A percentile compares a stretch with the other conserved stretches of the same genome.
phyloP scores from a whole-genome alignment of 2,329 filamentous ascomycete species.

The Diaporthe ampelina region DNA sequence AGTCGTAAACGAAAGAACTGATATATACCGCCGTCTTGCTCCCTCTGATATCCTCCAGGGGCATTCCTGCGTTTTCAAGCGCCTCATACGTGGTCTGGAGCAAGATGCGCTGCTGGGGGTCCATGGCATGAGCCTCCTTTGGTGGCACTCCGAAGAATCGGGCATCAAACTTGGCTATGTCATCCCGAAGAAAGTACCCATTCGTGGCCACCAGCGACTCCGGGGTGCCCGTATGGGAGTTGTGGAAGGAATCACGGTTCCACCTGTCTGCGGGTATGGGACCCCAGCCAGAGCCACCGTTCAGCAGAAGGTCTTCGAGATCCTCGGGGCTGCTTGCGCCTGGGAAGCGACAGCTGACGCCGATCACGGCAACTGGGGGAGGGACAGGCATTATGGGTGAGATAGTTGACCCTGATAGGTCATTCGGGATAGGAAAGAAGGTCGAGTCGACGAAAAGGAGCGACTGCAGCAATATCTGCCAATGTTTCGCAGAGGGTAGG shows the following conservation, averaged over 20 bases:
- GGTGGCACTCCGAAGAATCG: constrained; percentile 40
- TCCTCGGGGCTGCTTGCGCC: constrained; percentile 48
- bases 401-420: neutral
- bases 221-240: constrained; percentile 51
- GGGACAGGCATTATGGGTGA: neutral
- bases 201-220: constrained; percentile 50
- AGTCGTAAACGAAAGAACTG: constrained; percentile 47
- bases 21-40: constrained; percentile 51
- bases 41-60: constrained; percentile 48
- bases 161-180: constrained; percentile 50
- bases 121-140: constrained; percentile 38
- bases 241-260: constrained; percentile 51
- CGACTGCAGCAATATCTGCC: neutral
- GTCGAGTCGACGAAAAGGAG: neutral
- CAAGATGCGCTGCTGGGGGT: constrained; percentile 50
- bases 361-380: constrained; percentile 19
- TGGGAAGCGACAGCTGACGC: constrained; percentile 25
- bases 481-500: no score
- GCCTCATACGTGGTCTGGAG: constrained; percentile 53
- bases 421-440: neutral
- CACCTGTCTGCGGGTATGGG: constrained; percentile 51
- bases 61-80: constrained; percentile 51
- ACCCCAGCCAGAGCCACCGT: constrained; percentile 48
- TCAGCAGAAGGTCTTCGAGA: constrained; percentile 50
- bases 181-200: constrained; percentile 52